Conservation (phyloP, 2,329 filamentous ascomycete genomes). For the Ceratocystis huliohia region DNA sequence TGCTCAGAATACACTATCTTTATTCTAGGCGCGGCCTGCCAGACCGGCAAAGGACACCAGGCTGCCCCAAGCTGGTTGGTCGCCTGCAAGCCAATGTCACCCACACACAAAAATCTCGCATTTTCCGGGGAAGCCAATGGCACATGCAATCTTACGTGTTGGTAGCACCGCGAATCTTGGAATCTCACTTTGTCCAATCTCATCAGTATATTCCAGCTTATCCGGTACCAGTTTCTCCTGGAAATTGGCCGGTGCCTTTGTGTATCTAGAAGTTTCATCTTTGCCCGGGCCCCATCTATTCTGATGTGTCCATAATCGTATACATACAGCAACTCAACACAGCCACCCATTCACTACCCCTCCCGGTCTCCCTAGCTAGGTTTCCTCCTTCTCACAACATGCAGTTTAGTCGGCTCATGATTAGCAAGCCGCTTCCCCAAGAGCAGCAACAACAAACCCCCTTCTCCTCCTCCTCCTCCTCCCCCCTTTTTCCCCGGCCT, state of each 20-base stretch:
- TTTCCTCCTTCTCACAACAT: neutral
- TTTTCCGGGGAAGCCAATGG: conserved; percentile 2
- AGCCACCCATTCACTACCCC: neutral
- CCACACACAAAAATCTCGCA: neutral
- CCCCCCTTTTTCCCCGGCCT: neutral
- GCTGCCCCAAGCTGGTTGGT: neutral
- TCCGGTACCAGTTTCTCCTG: neutral
- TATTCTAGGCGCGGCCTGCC: neutral
- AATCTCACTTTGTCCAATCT: neutral
- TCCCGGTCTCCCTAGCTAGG: neutral
- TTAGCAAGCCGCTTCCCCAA: neutral
- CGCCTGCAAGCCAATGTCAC: neutral
- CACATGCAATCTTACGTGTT: neutral
- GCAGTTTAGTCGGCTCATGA: neutral
- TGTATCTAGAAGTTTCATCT: neutral
- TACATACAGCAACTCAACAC: neutral
- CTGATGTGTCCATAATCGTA: neutral
- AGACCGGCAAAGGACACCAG: neutral
- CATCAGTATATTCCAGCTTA: neutral
- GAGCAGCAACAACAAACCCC: neutral
- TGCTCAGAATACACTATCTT: neutral
- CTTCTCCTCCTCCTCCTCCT: neutral
- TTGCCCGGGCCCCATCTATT: neutral
- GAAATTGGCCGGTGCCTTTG: neutral
- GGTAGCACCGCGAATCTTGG: neutral